Conservation (phyloP, 768 basidiomycete species). For the Leccinum boreale region DNA sequence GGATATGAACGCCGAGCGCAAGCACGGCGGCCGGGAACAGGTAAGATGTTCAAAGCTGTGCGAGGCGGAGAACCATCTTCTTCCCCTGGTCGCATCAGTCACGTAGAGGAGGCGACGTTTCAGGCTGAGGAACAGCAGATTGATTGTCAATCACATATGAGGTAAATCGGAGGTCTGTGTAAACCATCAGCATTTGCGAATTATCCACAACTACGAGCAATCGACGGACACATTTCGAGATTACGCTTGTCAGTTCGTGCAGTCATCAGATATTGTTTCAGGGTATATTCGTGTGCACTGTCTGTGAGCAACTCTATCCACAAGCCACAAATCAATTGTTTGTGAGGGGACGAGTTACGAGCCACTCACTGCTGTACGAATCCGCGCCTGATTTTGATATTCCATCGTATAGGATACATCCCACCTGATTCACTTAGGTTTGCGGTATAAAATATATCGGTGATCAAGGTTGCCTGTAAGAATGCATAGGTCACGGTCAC, state of each 20-base stretch:
- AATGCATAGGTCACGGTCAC: neutral
- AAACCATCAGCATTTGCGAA: neutral
- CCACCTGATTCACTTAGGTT: conserved; percentile 47
- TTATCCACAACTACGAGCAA: no score
- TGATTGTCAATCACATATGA: conserved; percentile 57
- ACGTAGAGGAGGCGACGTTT: conserved; percentile 45
- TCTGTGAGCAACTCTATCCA: conserved; percentile 12
- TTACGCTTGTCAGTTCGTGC: conserved; percentile 57
- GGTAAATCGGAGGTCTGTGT: conserved; percentile 56
- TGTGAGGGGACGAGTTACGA: no score
- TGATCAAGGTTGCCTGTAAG: conserved; percentile 46
- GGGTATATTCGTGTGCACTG: conserved; percentile 40
- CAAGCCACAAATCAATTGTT: no score
- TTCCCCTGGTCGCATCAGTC: conserved; percentile 42
- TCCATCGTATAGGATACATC: conserved; percentile 63
- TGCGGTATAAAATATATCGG: conserved; percentile 43
- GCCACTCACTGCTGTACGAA: conserved; percentile 44
- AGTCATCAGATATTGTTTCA: conserved; percentile 69
- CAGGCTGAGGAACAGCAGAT: conserved; percentile 34
- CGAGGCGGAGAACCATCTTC: conserved; percentile 30
- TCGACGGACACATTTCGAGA: conserved; percentile 48
- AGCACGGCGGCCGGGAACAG: conserved; percentile 68
- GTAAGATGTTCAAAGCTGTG: conserved; percentile 67
- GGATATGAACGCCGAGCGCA: conserved; percentile 63
- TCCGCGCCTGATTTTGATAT: conserved; percentile 39